Conservation (phyloP, 768 basidiomycete species). For the Boletus sensibilis region DNA sequence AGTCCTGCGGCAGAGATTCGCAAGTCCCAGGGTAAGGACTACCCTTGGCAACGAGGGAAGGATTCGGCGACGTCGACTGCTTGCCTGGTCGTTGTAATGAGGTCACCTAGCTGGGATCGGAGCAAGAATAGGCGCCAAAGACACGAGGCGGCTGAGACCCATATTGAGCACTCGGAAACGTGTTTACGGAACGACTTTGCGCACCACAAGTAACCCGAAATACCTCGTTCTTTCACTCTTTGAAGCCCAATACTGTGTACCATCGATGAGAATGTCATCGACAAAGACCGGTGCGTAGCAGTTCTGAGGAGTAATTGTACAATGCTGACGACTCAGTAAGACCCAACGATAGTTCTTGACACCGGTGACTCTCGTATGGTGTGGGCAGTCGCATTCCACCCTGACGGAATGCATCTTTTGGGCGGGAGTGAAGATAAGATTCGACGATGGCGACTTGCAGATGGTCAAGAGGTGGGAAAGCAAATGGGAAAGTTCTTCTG, state of each 20-base stretch:
- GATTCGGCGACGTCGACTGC: no score
- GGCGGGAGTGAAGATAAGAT: not conserved
- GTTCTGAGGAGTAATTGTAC: not conserved
- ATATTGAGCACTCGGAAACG: not conserved
- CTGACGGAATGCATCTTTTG: not conserved
- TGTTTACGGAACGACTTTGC: not conserved
- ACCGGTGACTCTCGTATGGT: not conserved
- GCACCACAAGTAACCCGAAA: not conserved
- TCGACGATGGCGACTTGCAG: not conserved
- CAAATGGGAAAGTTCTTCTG: not conserved
- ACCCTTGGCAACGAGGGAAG: no score
- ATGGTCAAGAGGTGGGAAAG: not conserved
- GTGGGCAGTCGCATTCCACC: not conserved
- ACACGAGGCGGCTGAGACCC: no score
- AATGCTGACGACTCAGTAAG: not conserved
- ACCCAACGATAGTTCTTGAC: not conserved
- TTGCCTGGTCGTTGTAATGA: no score
- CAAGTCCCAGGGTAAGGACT: no score
- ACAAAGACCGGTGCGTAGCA: not conserved
- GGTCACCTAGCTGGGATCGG: no score
- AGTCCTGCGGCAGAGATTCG: no score
- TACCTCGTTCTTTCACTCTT: no score
- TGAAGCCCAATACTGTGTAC: not conserved
- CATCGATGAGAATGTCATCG: not conserved
- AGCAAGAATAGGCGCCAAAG: no score